These are phyloP conservation scores for Penicillium steckii DNA, from an alignment of 495 filamentous ascomycete genomes.

Conservation along the genomic window DNA sequence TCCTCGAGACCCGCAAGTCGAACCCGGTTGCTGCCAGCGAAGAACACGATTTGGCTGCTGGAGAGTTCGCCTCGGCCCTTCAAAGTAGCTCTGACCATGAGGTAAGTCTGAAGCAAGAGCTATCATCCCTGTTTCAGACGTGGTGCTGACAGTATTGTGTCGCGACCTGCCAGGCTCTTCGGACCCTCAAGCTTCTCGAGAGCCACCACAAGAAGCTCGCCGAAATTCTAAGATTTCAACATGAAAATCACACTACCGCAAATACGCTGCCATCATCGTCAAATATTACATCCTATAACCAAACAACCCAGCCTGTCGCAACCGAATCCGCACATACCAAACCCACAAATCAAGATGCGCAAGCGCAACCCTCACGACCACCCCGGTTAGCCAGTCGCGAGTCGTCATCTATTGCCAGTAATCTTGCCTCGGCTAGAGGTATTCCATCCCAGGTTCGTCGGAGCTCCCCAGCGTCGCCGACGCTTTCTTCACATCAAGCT, in stretches of 20 bases:
- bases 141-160: background rate
- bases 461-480: conserved; percentile 61
- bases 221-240: conserved; percentile 69
- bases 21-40: conserved; percentile 78
- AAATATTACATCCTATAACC: conserved; percentile 9
- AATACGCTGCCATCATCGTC: conserved; percentile 6
- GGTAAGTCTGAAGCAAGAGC: conserved; percentile 31
- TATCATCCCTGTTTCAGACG: background rate
- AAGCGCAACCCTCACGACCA: conserved; percentile 36
- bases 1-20: conserved; percentile 70
- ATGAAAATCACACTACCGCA: conserved; percentile 51
- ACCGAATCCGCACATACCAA: conserved; percentile 24
- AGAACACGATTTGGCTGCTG: conserved; percentile 86
- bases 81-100: conserved; percentile 73
- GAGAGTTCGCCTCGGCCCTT: conserved; percentile 82
- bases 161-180: conserved; percentile 57
- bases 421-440: conserved; percentile 83
- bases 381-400: conserved; percentile 59
- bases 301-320: conserved; percentile 14
- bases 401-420: conserved; percentile 85
- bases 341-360: conserved; percentile 27
- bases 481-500: conserved; percentile 70
- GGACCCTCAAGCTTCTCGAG: conserved; percentile 81
- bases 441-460: conserved; percentile 70
- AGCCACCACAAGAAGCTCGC: conserved; percentile 80